phyloP scores from a whole-genome alignment of 2,329 filamentous ascomycete genomes.

The Aspergillus carbonarius region DNA sequence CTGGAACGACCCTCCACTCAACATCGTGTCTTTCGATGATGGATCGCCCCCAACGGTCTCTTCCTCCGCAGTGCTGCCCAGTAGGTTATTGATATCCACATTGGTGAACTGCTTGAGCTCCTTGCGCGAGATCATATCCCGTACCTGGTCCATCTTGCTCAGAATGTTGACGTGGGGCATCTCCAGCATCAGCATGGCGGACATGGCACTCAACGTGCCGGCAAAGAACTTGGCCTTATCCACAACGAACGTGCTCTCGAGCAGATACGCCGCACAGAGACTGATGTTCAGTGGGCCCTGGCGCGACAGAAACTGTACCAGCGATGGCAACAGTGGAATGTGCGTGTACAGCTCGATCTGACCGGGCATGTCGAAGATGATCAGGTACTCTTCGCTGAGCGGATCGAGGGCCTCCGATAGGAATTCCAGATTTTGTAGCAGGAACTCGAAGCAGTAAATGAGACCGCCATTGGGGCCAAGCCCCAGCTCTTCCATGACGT shows the following conservation, averaged over 20 bases:
- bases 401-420: slow-evolving; percentile 79
- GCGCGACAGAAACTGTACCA: slow-evolving; percentile 78
- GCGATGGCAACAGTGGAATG: slow-evolving; percentile 82
- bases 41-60: slow-evolving; percentile 60
- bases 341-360: slow-evolving; percentile 99
- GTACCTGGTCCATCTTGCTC: slow-evolving; percentile 96
- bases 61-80: slow-evolving; percentile 59
- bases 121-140: slow-evolving; percentile 80
- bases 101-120: slow-evolving; percentile 89
- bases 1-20: slow-evolving; percentile 80
- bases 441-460: slow-evolving; percentile 95
- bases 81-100: slow-evolving; percentile 76
- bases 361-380: slow-evolving; percentile 97
- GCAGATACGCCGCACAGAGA: slow-evolving; percentile 88
- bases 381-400: slow-evolving; percentile 90
- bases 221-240: slow-evolving; percentile 98
- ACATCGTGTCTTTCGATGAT: slow-evolving; percentile 65
- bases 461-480: slow-evolving; percentile 89
- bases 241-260: slow-evolving; percentile 93
- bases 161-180: slow-evolving; percentile 95
- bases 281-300: slow-evolving; percentile 81
- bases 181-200: slow-evolving; percentile 97
- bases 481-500: slow-evolving; percentile 94
- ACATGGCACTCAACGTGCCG: slow-evolving; percentile 94
- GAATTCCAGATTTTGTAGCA: slow-evolving; percentile 92